Percentiles rank a stretch among this genome's conserved stretches.
phyloP scores from a whole-genome alignment of 202 grass and related monocot species.

The Zizania palustris region DNA sequence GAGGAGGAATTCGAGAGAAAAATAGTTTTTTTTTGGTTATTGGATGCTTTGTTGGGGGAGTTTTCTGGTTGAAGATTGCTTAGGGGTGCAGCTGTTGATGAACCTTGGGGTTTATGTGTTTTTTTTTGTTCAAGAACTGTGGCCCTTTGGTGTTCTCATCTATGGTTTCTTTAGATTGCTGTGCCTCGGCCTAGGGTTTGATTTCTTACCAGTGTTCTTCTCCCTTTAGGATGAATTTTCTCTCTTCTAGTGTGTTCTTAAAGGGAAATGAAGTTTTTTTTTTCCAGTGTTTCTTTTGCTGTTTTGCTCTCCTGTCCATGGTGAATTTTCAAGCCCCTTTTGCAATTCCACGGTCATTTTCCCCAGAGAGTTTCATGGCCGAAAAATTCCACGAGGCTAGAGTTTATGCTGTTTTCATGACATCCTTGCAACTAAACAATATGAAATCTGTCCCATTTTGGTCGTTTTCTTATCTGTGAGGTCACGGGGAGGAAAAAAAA shows the following conservation, averaged over 20 bases:
- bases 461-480: slow-evolving; percentile 5
- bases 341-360: slow-evolving; percentile 19
- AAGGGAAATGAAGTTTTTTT: background rate
- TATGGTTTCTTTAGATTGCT: background rate
- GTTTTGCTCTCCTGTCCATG: background rate
- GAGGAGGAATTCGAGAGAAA: background rate
- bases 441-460: background rate
- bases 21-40: background rate
- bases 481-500: slow-evolving; percentile 32
- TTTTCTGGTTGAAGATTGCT: background rate
- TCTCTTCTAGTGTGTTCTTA: background rate
- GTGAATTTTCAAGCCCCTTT: background rate
- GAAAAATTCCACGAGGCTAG: background rate
- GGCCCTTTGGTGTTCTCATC: background rate
- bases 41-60: slow-evolving; percentile 5
- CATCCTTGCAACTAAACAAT: slow-evolving; percentile 20
- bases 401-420: slow-evolving; percentile 4
- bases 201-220: background rate
- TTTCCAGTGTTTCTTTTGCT: background rate
- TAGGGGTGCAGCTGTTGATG: background rate
- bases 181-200: background rate
- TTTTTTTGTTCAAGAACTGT: background rate
- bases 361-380: background rate
- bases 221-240: background rate
- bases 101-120: slow-evolving; percentile 15